A percentile compares a stretch with the other conserved stretches of the same genome.
phyloP scores from a whole-genome alignment of 1,139 yeast genomes.

The Lizanozyma gosingica region DNA sequence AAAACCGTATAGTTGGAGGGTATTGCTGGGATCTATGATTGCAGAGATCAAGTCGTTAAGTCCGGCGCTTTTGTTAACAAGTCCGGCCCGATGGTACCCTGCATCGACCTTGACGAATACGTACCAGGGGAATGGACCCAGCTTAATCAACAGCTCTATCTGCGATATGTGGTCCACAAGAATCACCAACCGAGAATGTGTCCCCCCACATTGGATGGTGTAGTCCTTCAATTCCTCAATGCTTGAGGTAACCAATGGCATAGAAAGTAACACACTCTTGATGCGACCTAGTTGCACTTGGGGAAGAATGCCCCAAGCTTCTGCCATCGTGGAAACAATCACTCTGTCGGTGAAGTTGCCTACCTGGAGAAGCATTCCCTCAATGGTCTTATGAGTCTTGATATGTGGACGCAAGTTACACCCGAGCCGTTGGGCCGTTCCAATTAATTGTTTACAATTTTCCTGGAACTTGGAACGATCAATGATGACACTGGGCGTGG shows the following conservation, averaged over 20 bases:
- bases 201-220: background rate
- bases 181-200: background rate
- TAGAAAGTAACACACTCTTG: conserved; percentile 55
- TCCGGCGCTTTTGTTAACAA: conserved; percentile 21
- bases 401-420: conserved; percentile 58
- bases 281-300: conserved; percentile 37
- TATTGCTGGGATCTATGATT: conserved; percentile 16
- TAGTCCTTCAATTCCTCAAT: conserved; percentile 25
- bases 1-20: conserved; percentile 51
- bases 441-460: conserved; percentile 25
- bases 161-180: conserved; percentile 22
- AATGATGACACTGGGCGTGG: conserved; percentile 29
- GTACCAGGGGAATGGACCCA: conserved; percentile 28
- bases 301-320: conserved; percentile 48
- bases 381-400: conserved; percentile 60
- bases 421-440: conserved; percentile 17
- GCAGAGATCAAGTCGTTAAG: conserved; percentile 21
- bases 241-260: conserved; percentile 54
- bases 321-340: conserved; percentile 65
- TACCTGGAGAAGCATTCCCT: conserved; percentile 24
- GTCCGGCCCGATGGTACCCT: conserved; percentile 63
- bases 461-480: conserved; percentile 14
- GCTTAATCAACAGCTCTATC: conserved; percentile 36
- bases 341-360: conserved; percentile 34
- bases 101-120: conserved; percentile 49